Conservation (phyloP, 1,139 yeast species). For the Debaryomyces robertsiae region DNA sequence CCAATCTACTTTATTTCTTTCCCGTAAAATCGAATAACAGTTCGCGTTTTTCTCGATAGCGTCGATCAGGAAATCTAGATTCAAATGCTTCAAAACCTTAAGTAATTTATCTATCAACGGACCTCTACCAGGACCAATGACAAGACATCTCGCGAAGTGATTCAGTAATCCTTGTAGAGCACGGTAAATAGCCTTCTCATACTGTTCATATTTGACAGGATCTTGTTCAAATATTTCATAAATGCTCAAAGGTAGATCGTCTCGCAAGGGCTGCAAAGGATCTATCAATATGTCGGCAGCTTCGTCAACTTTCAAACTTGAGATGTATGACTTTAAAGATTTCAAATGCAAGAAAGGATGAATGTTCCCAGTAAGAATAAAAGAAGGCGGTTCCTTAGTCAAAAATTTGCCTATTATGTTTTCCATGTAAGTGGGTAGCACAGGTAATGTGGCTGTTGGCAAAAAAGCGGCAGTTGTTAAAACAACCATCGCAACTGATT, state of each 20-base stretch:
- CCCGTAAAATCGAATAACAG: conserved; percentile 52
- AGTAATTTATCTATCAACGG: conserved; percentile 57
- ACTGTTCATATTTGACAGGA: conserved; percentile 62
- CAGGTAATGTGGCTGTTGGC: not conserved
- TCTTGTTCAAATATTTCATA: conserved; percentile 76
- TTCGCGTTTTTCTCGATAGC: conserved; percentile 70
- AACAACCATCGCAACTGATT: conserved; percentile 2
- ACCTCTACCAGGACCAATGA: conserved; percentile 90
- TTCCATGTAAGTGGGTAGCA: conserved; percentile 3
- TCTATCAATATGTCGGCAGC: conserved; percentile 19
- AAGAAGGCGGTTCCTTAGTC: not conserved
- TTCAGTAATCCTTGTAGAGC: conserved; percentile 44
- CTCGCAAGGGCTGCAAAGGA: conserved; percentile 74
- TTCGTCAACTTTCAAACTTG: not conserved
- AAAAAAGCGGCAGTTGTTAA: conserved; percentile 3
- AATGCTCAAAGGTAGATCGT: conserved; percentile 56
- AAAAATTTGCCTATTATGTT: not conserved
- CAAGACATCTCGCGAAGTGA: conserved; percentile 37
- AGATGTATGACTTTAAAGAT: conserved; percentile 1
- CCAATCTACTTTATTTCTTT: conserved; percentile 50
- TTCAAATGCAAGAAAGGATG: not conserved
- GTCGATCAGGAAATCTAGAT: conserved; percentile 13
- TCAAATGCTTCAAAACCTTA: conserved; percentile 4
- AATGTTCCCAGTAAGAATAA: not conserved
- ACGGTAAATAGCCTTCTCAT: conserved; percentile 62